Percentiles rank a stretch among this genome's conserved stretches.
phyloP scores from a whole-genome alignment of 768 basidiomycete species.

The Russula virescens region DNA sequence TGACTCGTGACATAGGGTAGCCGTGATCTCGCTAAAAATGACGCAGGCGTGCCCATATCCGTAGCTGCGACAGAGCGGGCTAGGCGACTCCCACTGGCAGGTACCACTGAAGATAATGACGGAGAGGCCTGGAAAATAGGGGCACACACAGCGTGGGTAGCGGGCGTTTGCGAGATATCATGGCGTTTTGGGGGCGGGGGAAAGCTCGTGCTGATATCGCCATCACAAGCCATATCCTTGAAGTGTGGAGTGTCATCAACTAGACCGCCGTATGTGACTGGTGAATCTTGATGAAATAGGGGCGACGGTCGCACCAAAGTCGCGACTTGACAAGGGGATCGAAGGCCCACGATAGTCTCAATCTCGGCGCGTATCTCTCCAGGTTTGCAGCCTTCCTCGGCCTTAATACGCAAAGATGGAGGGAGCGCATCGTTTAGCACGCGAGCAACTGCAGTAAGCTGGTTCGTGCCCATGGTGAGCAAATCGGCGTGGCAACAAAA shows the following conservation, averaged over 20 bases:
- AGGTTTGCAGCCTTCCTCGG: constrained; percentile 35
- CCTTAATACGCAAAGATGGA: constrained; percentile 43
- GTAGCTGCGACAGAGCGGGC: neutral
- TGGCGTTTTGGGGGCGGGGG: neutral
- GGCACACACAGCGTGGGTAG: neutral
- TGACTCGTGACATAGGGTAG: neutral
- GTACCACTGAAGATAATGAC: neutral
- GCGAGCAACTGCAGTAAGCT: constrained; percentile 48
- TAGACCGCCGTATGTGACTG: neutral
- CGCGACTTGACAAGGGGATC: constrained; percentile 25
- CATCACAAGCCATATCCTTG: neutral
- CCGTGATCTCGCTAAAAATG: neutral
- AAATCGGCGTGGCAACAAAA: constrained; percentile 76
- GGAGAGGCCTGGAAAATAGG: neutral
- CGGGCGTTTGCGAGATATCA: neutral
- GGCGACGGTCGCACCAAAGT: neutral
- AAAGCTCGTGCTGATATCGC: neutral
- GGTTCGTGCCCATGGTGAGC: constrained; percentile 50
- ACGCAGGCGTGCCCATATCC: neutral
- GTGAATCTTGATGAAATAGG: neutral
- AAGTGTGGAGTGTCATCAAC: neutral
- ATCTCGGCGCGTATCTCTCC: constrained; percentile 48
- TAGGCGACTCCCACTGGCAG: no score
- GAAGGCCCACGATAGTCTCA: constrained; percentile 57
- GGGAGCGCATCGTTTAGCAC: constrained; percentile 56